Percentiles rank a stretch among this genome's conserved stretches.
These are phyloP conservation scores for Xylariaceae sp. DNA, from an alignment of 2,329 filamentous ascomycete genomes.

Conservation along the genomic window DNA sequence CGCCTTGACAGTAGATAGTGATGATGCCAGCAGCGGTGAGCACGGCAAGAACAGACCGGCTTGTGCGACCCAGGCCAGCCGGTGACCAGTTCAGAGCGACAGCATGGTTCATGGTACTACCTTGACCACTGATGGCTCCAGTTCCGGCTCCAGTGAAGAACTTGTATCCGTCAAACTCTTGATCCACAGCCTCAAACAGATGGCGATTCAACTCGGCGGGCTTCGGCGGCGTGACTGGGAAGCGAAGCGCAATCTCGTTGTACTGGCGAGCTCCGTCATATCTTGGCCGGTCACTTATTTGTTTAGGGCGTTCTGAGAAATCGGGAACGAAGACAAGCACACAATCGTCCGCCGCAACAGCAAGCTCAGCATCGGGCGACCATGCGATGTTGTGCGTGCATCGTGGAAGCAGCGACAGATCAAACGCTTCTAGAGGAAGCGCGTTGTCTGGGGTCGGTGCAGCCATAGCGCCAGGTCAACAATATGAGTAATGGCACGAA, in stretches of 20 bases:
- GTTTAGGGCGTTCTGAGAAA: slow-evolving; percentile 28
- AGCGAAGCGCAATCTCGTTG: slow-evolving; percentile 32
- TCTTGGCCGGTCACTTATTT: slow-evolving; percentile 1
- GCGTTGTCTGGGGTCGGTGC: slow-evolving; percentile 29
- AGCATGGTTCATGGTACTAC: slow-evolving; percentile 53
- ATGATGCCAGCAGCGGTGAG: slow-evolving; percentile 51
- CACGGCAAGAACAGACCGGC: slow-evolving; percentile 50
- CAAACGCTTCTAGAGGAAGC: slow-evolving; percentile 47
- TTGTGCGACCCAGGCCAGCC: slow-evolving; percentile 52
- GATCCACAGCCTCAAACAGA: slow-evolving; percentile 26
- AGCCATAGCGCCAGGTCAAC: not conserved
- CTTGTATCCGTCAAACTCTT: slow-evolving; percentile 28
- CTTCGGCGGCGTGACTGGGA: slow-evolving; percentile 29
- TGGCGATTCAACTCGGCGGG: slow-evolving; percentile 28
- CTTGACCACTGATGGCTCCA: slow-evolving; percentile 46
- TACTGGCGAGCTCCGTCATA: slow-evolving; percentile 28
- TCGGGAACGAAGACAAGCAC: slow-evolving; percentile 52
- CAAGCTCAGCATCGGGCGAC: slow-evolving; percentile 58
- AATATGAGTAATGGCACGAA: too few relatives aligned
- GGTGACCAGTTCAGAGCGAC: slow-evolving; percentile 58
- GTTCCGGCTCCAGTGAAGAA: slow-evolving; percentile 44
- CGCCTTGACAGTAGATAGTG: slow-evolving; percentile 51
- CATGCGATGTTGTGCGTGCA: slow-evolving; percentile 46
- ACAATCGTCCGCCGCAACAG: slow-evolving; percentile 55
- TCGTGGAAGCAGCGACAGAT: slow-evolving; percentile 43